Evolutionary conservation across 2,329 filamentous ascomycete genomes (phyloP).

Genomic region (Stagonosporopsis tanaceti): DNA sequence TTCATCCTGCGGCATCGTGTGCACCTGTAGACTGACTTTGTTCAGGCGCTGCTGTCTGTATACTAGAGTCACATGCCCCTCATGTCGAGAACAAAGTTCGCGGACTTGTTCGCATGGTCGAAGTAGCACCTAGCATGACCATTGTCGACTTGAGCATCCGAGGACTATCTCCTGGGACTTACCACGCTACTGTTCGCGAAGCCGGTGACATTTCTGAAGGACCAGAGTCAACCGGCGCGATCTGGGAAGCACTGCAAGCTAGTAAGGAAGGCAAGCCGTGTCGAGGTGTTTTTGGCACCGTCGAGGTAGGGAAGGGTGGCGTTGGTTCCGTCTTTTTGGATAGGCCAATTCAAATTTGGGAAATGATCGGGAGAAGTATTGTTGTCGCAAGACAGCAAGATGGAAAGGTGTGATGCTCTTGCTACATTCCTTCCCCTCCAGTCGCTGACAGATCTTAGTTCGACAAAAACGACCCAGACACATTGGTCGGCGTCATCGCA

Average conservation of each 20-base stretch:
- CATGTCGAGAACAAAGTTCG: constrained; percentile 73
- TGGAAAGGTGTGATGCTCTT: constrained; percentile 48
- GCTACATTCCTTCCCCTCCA: not conserved
- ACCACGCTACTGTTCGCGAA: constrained; percentile 84
- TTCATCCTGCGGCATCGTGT: constrained; percentile 32
- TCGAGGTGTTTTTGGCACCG: constrained; percentile 74
- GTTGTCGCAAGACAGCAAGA: constrained; percentile 77
- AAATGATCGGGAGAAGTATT: constrained; percentile 92
- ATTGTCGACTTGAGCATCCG: constrained; percentile 87
- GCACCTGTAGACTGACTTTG: constrained; percentile 7
- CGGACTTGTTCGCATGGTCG: constrained; percentile 91
- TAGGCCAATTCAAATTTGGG: constrained; percentile 86
- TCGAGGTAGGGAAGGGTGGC: constrained; percentile 79
- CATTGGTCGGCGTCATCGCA: constrained; percentile 91
- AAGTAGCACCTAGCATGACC: constrained; percentile 79
- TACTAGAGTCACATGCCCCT: constrained; percentile 82
- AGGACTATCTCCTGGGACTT: constrained; percentile 81
- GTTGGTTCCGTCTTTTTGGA: constrained; percentile 83
- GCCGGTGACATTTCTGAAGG: constrained; percentile 87
- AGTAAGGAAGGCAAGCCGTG: constrained; percentile 56
- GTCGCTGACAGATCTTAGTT: constrained; percentile 25
- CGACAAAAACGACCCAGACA: constrained; percentile 76
- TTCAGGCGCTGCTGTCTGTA: constrained; percentile 84
- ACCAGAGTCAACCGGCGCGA: constrained; percentile 79
- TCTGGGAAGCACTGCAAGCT: constrained; percentile 71